Evolutionary conservation across 139 green algal genomes (phyloP), one percentile per base, ranked within the genome.

Genomic region (Chlorella sp.): DNA sequence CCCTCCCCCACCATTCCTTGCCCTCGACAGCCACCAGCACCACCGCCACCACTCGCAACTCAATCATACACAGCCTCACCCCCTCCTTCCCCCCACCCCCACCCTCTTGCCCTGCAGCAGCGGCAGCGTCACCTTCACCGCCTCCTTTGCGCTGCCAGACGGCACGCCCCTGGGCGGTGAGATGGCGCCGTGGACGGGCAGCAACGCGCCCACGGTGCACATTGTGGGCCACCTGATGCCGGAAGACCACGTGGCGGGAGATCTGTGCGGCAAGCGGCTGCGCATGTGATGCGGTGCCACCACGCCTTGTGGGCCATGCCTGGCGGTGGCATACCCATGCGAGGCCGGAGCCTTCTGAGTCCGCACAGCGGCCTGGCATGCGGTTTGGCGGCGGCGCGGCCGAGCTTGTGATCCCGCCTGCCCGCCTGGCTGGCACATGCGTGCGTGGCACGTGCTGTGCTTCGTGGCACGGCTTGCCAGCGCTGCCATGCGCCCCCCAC

Each of bases 121-220:
- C 82, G 82, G 82, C 57, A 37, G 82, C n/a, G 82, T 86, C 19
- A 86, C 82, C 19, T 86, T 86, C 60, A 86, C 82, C 16, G 60
- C 82, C 34, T 77, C 82, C 2, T 86, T 86, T 34, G 40, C 82
- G 60, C 82, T 86, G 82, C 82, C 82, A 2, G 82, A 86, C n/a
- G 82, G 82, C 4, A 86, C 82, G 4, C 82, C 82, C 16, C 82
- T 86, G 60, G 82, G 82, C 34, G 82, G 82, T 5, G 82, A 86
- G 57, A 86, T 86, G 82, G 82, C 82, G 34, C 82, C 82, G 3
- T 86, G 82, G 82, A 86, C 82, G 3, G 82, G 82, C 57, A 40
- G 48, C 60, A 86, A 86, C 60, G 82, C 82, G 2, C 82, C 82
- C 60, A 86, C 82, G 60, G 60, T 85, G 26, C 79, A 85, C 79